phyloP scores from a whole-genome alignment of 495 filamentous ascomycete species.

The Immersiella caudata region DNA sequence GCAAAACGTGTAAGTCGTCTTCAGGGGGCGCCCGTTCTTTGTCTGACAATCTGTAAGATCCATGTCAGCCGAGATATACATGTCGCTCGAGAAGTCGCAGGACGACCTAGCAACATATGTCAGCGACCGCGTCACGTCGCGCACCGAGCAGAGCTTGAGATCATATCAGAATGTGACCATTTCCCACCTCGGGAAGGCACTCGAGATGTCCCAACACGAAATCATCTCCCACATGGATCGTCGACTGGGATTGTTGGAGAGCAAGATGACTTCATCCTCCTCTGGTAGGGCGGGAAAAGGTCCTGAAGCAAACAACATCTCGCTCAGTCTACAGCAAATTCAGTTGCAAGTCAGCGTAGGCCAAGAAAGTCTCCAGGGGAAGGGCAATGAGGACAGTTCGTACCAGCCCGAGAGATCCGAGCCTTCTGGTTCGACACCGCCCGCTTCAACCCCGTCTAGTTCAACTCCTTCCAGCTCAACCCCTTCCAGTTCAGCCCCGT shows the following conservation, averaged over 20 bases:
- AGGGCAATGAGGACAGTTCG: background rate
- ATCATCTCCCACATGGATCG: slow-evolving; percentile 15
- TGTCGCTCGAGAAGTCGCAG: slow-evolving; percentile 8
- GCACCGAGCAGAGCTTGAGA: background rate
- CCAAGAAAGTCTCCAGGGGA: background rate
- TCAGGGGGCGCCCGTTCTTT: background rate
- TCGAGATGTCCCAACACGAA: slow-evolving; percentile 9
- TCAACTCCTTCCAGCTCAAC: too few relatives aligned
- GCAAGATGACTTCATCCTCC: background rate
- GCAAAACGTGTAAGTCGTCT: slow-evolving; percentile 6
- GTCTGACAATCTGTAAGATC: background rate
- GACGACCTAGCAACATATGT: background rate
- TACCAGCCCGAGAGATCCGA: background rate
- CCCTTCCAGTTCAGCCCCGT: too few relatives aligned
- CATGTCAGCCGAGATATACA: slow-evolving; percentile 9
- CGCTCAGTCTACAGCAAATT: background rate
- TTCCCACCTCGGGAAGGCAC: background rate
- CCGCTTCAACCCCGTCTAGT: too few relatives aligned
- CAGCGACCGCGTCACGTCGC: background rate
- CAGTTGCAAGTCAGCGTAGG: background rate
- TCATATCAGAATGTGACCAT: background rate
- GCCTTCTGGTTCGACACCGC: background rate
- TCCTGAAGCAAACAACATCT: background rate
- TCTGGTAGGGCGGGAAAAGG: background rate
- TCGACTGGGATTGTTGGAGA: background rate